Percentiles rank a stretch among this genome's conserved stretches.
These are phyloP conservation scores for Myriosclerotinia scirpicola DNA, from an alignment of 2,329 filamentous ascomycete species.

Conservation along the genomic window DNA sequence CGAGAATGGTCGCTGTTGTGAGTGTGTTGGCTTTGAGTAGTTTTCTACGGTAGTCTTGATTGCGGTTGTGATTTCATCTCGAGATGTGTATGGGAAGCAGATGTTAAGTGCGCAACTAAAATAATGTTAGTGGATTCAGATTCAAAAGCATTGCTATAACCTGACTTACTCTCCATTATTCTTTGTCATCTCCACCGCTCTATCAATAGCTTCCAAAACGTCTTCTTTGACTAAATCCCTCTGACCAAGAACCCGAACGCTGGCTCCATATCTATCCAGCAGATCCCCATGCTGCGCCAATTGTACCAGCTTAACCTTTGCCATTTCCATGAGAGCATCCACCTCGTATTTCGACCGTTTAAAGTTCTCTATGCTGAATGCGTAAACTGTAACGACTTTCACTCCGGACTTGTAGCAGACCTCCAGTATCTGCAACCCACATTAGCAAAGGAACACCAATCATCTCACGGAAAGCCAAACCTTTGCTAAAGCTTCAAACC, in stretches of 20 bases:
- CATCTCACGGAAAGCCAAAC: constrained; percentile 48
- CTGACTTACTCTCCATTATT: constrained; percentile 71
- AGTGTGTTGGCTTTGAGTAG: constrained; percentile 71
- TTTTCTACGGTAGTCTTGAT: constrained; percentile 85
- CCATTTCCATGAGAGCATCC: constrained; percentile 95
- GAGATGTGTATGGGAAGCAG: constrained; percentile 95
- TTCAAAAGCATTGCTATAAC: background rate
- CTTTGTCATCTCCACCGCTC: constrained; percentile 81
- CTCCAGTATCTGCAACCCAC: constrained; percentile 70
- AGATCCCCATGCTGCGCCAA: constrained; percentile 90
- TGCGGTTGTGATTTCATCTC: constrained; percentile 90
- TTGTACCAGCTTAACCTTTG: constrained; percentile 90
- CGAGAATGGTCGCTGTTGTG: constrained; percentile 73
- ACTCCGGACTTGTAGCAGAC: constrained; percentile 98
- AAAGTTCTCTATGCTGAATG: constrained; percentile 99
- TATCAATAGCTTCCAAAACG: constrained; percentile 84
- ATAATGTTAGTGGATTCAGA: background rate
- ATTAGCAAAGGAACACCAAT: constrained; percentile 26
- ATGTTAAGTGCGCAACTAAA: constrained; percentile 74
- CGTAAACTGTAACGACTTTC: constrained; percentile 95
- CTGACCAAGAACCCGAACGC: constrained; percentile 82
- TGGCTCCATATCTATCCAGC: constrained; percentile 87
- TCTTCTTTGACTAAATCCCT: constrained; percentile 81
- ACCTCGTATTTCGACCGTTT: constrained; percentile 96
- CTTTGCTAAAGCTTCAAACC: constrained; percentile 89